Evolutionary conservation across 2,329 filamentous ascomycete species (phyloP).

Genomic region (Trichoderma arundinaceum): DNA sequence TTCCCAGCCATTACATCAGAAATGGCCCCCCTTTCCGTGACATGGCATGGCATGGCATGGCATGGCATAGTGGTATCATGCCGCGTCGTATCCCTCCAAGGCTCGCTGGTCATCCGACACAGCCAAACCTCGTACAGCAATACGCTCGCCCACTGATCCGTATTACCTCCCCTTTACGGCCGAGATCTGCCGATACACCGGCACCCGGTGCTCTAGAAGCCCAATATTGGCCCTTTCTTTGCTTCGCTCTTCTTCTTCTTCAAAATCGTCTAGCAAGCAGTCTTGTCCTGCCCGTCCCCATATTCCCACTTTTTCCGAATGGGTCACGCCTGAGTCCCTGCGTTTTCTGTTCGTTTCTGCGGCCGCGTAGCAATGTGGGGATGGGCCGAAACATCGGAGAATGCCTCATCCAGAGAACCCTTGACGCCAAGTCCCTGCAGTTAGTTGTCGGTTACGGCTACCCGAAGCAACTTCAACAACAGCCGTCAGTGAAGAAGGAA

Average conservation of each 20-base stretch:
- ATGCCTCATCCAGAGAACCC: neutral
- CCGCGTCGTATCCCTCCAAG: conserved; percentile 21
- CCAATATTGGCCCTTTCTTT: neutral
- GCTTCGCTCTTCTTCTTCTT: conserved; percentile 2
- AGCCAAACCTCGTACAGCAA: conserved; percentile 26
- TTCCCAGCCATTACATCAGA: conserved; percentile 6
- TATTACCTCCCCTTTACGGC: conserved; percentile 26
- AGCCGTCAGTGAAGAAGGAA: neutral
- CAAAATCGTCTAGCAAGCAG: neutral
- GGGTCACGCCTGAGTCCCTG: conserved; percentile 1
- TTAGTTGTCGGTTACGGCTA: neutral
- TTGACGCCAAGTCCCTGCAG: conserved; percentile 8
- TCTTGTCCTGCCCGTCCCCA: neutral
- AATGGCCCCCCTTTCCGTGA: conserved; percentile 10
- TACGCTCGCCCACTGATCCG: conserved; percentile 13
- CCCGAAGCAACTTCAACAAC: conserved; percentile 3
- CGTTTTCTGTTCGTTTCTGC: conserved; percentile 1
- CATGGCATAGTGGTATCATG: conserved; percentile 24
- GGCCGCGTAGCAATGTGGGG: neutral
- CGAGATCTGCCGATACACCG: conserved; percentile 21
- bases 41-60: conserved; percentile 16
- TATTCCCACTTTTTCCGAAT: conserved; percentile 14
- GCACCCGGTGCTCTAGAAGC: conserved; percentile 7
- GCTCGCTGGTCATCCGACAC: conserved; percentile 25
- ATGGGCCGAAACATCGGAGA: conserved; percentile 8